A percentile compares a stretch with the other conserved stretches of the same genome.
Conservation (phyloP, 495 filamentous ascomycete species). For the Hypomontagnella monticulosa region DNA sequence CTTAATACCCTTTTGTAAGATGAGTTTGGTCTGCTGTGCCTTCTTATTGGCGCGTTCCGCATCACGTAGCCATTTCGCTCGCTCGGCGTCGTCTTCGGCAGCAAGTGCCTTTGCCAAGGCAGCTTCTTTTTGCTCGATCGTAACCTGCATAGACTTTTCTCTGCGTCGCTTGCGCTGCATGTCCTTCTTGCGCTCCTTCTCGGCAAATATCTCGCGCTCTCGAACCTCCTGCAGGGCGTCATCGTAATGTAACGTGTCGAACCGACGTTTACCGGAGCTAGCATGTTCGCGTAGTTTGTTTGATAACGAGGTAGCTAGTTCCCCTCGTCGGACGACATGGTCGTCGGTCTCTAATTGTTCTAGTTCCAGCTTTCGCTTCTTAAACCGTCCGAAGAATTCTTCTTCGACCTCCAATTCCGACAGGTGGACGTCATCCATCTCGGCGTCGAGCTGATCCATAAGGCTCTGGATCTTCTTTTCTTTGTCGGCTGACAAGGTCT, state of each 20-base stretch:
- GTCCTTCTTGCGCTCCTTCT: constrained; percentile 99
- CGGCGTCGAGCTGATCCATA: constrained; percentile 72
- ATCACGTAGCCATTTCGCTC: constrained; percentile 78
- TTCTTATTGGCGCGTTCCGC: constrained; percentile 88
- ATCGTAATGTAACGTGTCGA: constrained; percentile 59
- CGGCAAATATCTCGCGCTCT: constrained; percentile 86
- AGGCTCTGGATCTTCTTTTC: constrained; percentile 72
- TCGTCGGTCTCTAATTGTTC: constrained; percentile 63
- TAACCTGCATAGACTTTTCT: constrained; percentile 90
- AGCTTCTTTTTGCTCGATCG: constrained; percentile 84
- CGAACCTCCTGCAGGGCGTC: constrained; percentile 86
- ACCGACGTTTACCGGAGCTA: constrained; percentile 60
- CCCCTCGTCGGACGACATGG: constrained; percentile 63
- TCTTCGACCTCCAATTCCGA: constrained; percentile 69
- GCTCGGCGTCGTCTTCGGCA: constrained; percentile 81
- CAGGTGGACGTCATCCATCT: constrained; percentile 72
- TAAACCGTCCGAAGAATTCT: constrained; percentile 65
- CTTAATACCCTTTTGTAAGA: constrained; percentile 83
- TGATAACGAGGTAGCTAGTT: constrained; percentile 46
- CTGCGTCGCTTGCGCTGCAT: constrained; percentile 98
- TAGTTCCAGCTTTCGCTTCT: constrained; percentile 70
- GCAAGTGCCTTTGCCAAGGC: constrained; percentile 78
- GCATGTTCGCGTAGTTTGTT: constrained; percentile 56
- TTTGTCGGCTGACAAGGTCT: constrained; percentile 68
- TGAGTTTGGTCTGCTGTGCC: constrained; percentile 81